Conservation (phyloP, 2,329 filamentous ascomycete species). For the Paramyrothecium roridum region DNA sequence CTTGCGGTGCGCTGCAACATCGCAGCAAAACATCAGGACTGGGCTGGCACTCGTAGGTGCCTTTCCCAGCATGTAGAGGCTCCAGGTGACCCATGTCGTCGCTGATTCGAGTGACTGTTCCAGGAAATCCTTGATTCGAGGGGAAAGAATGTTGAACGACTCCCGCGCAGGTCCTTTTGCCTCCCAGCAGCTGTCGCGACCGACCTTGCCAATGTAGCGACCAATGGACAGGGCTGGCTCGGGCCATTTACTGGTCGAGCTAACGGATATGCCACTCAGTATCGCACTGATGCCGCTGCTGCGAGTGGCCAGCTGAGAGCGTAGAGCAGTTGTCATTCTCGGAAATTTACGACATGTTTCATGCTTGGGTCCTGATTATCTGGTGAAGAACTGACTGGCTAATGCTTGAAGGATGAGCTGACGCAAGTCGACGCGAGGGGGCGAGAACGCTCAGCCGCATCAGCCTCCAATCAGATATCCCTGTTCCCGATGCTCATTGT, state of each 20-base stretch:
- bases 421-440: too few relatives aligned
- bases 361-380: too few relatives aligned
- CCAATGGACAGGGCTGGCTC: not conserved
- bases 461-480: too few relatives aligned
- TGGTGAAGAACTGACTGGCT: too few relatives aligned
- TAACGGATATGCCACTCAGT: not conserved
- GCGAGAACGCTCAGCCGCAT: too few relatives aligned
- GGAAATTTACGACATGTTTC: too few relatives aligned
- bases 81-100: not conserved
- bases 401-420: too few relatives aligned
- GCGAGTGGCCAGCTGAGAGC: not conserved
- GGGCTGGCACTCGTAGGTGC: not conserved
- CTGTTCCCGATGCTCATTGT: too few relatives aligned
- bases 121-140: not conserved
- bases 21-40: not conserved
- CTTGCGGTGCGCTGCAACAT: not conserved
- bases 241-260: too few relatives aligned
- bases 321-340: not conserved
- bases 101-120: not conserved
- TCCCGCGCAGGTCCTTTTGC: not conserved
- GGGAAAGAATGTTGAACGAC: not conserved
- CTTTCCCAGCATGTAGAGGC: not conserved
- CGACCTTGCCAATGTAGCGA: not conserved
- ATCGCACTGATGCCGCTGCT: not conserved
- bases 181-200: not conserved